Evolutionary conservation across 805 yeast genomes (phyloP).

Genomic region (Yarrowia alimentaria): DNA sequence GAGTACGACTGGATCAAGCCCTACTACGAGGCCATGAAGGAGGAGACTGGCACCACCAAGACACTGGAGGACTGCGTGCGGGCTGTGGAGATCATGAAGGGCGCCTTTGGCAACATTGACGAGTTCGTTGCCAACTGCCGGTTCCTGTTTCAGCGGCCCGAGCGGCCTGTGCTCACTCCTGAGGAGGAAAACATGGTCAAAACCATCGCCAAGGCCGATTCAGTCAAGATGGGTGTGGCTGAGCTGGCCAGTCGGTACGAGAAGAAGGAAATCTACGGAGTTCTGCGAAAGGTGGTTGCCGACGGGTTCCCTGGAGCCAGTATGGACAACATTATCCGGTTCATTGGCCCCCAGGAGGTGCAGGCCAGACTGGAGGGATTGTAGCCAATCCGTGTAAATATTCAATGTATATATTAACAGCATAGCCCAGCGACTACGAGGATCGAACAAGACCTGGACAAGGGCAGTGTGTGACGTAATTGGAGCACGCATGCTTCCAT

Average conservation of each 20-base stretch:
- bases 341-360: conserved; percentile 7
- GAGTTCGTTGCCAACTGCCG: conserved; percentile 10
- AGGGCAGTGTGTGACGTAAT: no score
- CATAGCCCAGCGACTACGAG: no score
- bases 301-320: conserved; percentile 17
- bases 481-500: no score
- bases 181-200: conserved; percentile 8
- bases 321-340: conserved; percentile 14
- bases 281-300: conserved; percentile 22
- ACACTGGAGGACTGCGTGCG: background rate
- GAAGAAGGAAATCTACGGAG: conserved; percentile 9
- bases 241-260: background rate
- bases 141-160: conserved; percentile 19
- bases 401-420: no score
- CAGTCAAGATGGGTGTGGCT: conserved; percentile 3
- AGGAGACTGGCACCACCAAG: conserved; percentile 1
- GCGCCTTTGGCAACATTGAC: conserved; percentile 10
- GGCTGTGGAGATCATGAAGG: conserved; percentile 24
- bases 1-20: conserved; percentile 21
- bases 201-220: background rate
- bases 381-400: background rate
- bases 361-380: conserved; percentile 8
- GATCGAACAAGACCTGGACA: no score
- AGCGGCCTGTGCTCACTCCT: background rate
- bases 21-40: conserved; percentile 12